phyloP scores from a whole-genome alignment of 345 rosid genomes.

The Boechera stricta region DNA sequence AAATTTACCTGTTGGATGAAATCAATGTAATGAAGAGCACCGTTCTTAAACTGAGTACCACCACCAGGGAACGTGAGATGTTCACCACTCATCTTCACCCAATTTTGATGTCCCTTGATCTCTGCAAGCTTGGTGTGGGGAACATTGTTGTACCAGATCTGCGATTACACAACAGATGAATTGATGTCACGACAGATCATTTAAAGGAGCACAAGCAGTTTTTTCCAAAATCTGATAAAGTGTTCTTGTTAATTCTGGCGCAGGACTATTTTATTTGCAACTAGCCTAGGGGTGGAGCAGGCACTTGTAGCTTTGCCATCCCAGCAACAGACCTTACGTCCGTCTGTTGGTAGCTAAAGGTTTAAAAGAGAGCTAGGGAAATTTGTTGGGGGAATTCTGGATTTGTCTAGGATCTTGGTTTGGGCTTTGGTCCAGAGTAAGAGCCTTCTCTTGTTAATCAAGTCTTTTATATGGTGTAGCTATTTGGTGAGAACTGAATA shows the following conservation, averaged over 20 bases:
- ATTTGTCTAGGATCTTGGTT: too few relatives aligned
- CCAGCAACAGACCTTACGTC: background rate
- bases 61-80: conserved; percentile 97
- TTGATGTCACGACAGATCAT: conserved; percentile 16
- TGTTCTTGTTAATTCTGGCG: background rate
- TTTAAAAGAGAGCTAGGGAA: too few relatives aligned
- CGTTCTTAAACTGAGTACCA: conserved; percentile 90
- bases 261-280: background rate
- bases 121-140: conserved; percentile 91
- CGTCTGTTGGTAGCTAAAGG: too few relatives aligned
- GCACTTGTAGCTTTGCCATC: background rate
- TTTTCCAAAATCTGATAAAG: background rate
- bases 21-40: conserved; percentile 92
- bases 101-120: conserved; percentile 92
- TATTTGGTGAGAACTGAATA: background rate
- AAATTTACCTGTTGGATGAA: conserved; percentile 74
- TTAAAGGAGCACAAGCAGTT: conserved; percentile 2
- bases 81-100: conserved; percentile 83
- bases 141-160: conserved; percentile 56
- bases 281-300: too few relatives aligned
- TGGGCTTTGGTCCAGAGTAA: too few relatives aligned
- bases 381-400: too few relatives aligned
- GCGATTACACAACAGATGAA: conserved; percentile 21
- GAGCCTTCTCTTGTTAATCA: too few relatives aligned
- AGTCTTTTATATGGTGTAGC: background rate